Conservation (phyloP, 1,284 basidiomycete species). For the Ganoderma boninense region DNA sequence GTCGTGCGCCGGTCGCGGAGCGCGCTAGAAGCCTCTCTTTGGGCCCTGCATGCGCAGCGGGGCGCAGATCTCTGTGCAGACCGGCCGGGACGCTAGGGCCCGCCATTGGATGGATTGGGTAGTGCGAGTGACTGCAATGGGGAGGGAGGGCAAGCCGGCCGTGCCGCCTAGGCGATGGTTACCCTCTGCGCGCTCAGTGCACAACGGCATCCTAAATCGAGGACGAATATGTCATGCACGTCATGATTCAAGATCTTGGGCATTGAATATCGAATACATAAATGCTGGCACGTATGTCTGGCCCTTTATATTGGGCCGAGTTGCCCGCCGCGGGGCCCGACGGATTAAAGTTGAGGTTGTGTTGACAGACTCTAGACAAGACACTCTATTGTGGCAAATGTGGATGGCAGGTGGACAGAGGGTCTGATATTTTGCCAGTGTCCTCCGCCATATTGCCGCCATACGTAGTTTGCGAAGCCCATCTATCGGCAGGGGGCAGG, state of each 20-base stretch:
- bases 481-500: neutral
- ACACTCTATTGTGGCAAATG: neutral
- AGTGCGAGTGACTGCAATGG: neutral
- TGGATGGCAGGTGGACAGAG: neutral
- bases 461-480: neutral
- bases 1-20: neutral
- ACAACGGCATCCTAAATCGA: neutral
- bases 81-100: neutral
- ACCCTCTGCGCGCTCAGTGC: constrained; percentile 1
- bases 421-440: neutral
- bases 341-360: neutral
- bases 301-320: neutral
- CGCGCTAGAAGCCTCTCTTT: neutral
- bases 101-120: constrained; percentile 2
- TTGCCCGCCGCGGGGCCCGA: neutral
- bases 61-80: constrained; percentile 2
- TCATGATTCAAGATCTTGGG: neutral
- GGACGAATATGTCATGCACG: neutral
- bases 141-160: neutral
- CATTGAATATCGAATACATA: neutral
- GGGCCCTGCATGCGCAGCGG: neutral
- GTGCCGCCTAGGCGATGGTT: constrained; percentile 2
- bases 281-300: neutral
- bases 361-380: neutral
- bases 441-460: neutral